Percentiles rank a stretch among this genome's conserved stretches.
Evolutionary conservation across 768 basidiomycete genomes (phyloP).

Genomic region (Mycena crocata): DNA sequence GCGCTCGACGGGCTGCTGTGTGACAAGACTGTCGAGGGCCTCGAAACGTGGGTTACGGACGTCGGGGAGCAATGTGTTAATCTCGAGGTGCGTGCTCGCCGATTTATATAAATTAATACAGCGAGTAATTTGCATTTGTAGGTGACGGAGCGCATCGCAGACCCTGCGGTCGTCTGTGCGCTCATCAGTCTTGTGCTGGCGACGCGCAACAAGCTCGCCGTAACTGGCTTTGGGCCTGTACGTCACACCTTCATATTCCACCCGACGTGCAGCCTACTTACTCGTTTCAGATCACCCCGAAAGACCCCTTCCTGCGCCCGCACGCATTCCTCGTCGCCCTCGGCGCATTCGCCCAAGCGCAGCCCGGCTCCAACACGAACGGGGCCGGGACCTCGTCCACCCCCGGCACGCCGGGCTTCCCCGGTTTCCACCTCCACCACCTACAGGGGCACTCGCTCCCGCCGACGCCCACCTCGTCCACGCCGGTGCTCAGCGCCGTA

Average conservation of each 20-base stretch:
- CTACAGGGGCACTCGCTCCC: conserved; percentile 19
- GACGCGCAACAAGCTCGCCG: conserved; percentile 76
- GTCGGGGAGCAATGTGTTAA: conserved; percentile 72
- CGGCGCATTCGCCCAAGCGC: conserved; percentile 48
- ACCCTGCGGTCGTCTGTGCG: conserved; percentile 77
- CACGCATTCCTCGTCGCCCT: conserved; percentile 66
- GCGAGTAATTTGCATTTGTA: neutral
- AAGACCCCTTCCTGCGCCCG: conserved; percentile 85
- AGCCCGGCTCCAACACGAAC: conserved; percentile 36
- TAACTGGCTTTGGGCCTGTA: conserved; percentile 53
- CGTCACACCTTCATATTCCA: neutral
- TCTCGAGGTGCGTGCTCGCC: conserved; percentile 54
- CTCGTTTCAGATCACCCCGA: conserved; percentile 58
- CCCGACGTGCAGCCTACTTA: neutral
- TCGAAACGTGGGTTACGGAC: conserved; percentile 73
- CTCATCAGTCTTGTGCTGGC: conserved; percentile 77
- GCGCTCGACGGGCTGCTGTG: conserved; percentile 78
- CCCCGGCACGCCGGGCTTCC: conserved; percentile 37
- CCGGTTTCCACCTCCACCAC: conserved; percentile 31
- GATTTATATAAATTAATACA: neutral
- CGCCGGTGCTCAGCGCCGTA: conserved; percentile 30
- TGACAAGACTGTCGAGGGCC: conserved; percentile 79
- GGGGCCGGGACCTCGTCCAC: conserved; percentile 19
- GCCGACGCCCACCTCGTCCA: conserved; percentile 23
- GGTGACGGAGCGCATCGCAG: conserved; percentile 78